phyloP scores from a whole-genome alignment of 2,329 filamentous ascomycete genomes.

The Colletotrichum cereale region DNA sequence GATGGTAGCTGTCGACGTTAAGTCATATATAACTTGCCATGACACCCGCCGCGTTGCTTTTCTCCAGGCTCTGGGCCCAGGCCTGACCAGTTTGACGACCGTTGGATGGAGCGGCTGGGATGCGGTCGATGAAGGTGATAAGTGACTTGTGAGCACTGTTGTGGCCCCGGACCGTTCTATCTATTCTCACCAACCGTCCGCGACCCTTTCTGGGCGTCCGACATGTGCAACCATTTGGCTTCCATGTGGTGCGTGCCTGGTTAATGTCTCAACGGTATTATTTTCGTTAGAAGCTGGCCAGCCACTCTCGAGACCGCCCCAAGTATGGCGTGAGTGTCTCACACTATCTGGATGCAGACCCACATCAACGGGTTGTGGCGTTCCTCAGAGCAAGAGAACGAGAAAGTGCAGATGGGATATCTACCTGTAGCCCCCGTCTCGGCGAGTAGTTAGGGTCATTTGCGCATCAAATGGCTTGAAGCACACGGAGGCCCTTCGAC shows the following conservation, averaged over 20 bases:
- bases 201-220: not conserved
- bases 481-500: not conserved
- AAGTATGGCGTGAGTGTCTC: not conserved
- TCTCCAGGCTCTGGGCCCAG: not conserved
- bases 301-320: slow-evolving; percentile 6
- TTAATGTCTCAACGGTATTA: not conserved
- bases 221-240: not conserved
- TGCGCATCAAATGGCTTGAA: not conserved
- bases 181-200: not conserved
- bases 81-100: slow-evolving; percentile 7
- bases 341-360: not conserved
- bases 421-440: too few relatives aligned
- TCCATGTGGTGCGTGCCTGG: not conserved
- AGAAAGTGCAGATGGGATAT: not conserved
- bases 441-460: too few relatives aligned
- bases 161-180: not conserved
- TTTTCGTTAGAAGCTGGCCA: slow-evolving; percentile 30
- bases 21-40: not conserved
- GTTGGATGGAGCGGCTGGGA: not conserved
- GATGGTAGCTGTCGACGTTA: not conserved
- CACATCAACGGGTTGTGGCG: not conserved
- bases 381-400: not conserved
- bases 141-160: slow-evolving; percentile 19
- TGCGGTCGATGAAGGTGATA: slow-evolving; percentile 17
- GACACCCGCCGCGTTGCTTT: slow-evolving; percentile 13